Conservation (phyloP, 257 asterid species). For the Fraxinus pennsylvanica region DNA sequence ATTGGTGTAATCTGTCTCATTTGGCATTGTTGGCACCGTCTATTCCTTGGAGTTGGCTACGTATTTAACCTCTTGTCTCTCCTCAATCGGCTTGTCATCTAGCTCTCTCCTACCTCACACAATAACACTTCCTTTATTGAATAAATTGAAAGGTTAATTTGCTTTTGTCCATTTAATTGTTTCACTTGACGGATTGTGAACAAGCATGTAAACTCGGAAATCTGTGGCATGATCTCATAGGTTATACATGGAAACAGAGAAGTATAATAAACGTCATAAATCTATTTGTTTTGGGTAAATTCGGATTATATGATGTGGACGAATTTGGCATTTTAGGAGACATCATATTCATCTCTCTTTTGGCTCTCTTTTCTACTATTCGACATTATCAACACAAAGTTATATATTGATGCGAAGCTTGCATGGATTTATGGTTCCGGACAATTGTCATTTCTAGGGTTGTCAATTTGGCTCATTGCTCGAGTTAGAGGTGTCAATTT, state of each 20-base stretch:
- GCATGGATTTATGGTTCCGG: neutral
- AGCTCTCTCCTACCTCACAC: neutral
- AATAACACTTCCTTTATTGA: neutral
- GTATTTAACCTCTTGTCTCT: slow-evolving; percentile 42
- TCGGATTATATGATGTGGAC: neutral
- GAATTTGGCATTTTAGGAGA: neutral
- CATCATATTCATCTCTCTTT: neutral
- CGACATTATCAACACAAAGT: no score
- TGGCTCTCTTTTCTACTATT: neutral
- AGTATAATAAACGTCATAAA: neutral
- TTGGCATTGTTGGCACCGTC: slow-evolving; percentile 54
- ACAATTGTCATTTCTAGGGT: neutral
- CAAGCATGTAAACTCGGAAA: slow-evolving; percentile 15
- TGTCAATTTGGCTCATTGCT: no score
- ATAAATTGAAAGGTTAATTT: slow-evolving; percentile 14
- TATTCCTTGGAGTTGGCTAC: slow-evolving; percentile 53
- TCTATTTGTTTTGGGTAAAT: neutral
- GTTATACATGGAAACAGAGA: slow-evolving; percentile 6
- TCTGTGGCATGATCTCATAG: slow-evolving; percentile 26
- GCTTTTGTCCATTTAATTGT: slow-evolving; percentile 14
- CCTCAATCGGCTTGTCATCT: slow-evolving; percentile 10
- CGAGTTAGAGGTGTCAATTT: no score
- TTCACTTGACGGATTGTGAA: slow-evolving; percentile 18
- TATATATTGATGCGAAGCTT: neutral
- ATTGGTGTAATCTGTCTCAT: slow-evolving; percentile 34